A percentile compares a stretch with the other conserved stretches of the same genome.
phyloP scores from a whole-genome alignment of 352 stramenopile genomes.

The Pythium sukuiense region DNA sequence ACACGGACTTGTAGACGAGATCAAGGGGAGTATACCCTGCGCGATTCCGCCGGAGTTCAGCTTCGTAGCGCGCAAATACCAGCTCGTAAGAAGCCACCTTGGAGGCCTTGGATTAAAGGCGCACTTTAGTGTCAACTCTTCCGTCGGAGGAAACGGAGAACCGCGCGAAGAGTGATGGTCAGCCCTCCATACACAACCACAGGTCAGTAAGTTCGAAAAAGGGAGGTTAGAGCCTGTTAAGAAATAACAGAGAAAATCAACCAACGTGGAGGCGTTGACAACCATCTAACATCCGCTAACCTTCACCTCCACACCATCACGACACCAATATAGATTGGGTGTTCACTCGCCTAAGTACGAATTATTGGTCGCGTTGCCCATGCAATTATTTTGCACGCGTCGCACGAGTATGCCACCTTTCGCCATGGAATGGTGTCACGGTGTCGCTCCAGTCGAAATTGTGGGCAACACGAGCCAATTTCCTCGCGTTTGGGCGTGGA shows the following conservation, averaged over 20 bases:
- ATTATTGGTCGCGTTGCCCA: neutral
- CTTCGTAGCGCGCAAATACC: conserved; percentile 24
- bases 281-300: conserved; percentile 4
- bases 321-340: conserved; percentile 1
- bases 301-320: neutral
- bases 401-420: neutral
- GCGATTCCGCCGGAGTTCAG: conserved; percentile 13
- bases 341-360: conserved; percentile 3
- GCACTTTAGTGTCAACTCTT: conserved; percentile 37
- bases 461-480: neutral
- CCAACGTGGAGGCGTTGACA: neutral
- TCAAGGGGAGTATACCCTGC: conserved; percentile 30
- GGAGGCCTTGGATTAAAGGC: conserved; percentile 23
- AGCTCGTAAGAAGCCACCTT: conserved; percentile 27
- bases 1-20: conserved; percentile 29
- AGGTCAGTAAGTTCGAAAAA: conserved; percentile 23
- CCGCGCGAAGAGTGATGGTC: conserved; percentile 39
- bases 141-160: conserved; percentile 36
- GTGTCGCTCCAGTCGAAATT: neutral
- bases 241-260: neutral
- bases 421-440: neutral
- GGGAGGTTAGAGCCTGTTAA: conserved; percentile 17
- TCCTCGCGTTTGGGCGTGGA: neutral
- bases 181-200: conserved; percentile 23
- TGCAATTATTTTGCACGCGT: conserved; percentile 7